A percentile compares a stretch with the other conserved stretches of the same genome.
These are phyloP conservation scores for Rhizodiscina lignyota DNA, from an alignment of 495 filamentous ascomycete species.

Conservation along the genomic window DNA sequence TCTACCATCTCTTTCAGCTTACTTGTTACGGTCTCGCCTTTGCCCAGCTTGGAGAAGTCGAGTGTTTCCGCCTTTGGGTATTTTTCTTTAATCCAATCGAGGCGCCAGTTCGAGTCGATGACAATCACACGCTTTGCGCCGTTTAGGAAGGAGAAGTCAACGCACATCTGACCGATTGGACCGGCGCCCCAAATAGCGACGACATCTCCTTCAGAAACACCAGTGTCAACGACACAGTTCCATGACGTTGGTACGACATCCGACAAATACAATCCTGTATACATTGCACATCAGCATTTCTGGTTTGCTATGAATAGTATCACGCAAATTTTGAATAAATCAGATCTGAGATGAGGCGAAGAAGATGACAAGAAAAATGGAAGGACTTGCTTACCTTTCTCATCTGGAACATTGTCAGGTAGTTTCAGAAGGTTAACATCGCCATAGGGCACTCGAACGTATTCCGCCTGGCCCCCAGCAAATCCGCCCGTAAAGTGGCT, in stretches of 20 bases:
- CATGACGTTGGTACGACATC: constrained; percentile 69
- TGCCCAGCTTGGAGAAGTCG: constrained; percentile 35
- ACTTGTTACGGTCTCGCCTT: constrained; percentile 43
- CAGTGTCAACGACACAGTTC: constrained; percentile 70
- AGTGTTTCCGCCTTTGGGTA: constrained; percentile 45
- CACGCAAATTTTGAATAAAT: no score
- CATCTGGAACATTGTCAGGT: constrained; percentile 68
- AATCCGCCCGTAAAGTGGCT: constrained; percentile 76
- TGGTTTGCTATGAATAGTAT: no score
- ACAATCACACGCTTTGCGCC: constrained; percentile 64
- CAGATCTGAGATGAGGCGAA: no score
- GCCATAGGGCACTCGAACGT: constrained; percentile 67
- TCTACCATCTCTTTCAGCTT: constrained; percentile 57
- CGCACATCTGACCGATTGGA: constrained; percentile 65
- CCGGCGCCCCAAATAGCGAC: constrained; percentile 74
- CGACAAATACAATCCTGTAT: constrained; percentile 47
- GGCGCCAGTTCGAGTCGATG: constrained; percentile 64
- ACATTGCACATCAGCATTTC: no score
- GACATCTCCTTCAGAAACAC: constrained; percentile 58
- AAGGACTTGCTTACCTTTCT: constrained; percentile 36
- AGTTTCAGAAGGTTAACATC: constrained; percentile 69
- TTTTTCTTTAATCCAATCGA: constrained; percentile 48
- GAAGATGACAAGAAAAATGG: no score
- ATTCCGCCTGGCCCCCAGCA: constrained; percentile 81
- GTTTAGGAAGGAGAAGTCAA: constrained; percentile 51